Base-by-base conservation (phyloP, 345 rosid genomes). In the Salix caprea region DNA sequence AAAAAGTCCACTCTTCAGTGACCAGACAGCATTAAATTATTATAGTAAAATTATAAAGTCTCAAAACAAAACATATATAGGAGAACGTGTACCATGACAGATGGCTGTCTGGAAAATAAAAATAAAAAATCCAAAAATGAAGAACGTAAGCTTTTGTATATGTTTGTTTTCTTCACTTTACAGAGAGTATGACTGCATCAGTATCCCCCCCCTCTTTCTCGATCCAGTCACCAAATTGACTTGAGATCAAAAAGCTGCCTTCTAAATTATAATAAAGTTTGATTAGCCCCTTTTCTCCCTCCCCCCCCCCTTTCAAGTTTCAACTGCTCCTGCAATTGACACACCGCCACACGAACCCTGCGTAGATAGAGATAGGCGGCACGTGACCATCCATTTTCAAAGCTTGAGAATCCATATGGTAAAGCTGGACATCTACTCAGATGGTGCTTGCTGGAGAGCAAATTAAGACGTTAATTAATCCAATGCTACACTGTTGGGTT, bases 191-290 rank as follows among this genome's bases (percentile, higher is more conserved):
- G 32, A 34, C 14, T 42, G 15, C 14, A 79, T 58, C 64, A 73
- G 69, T 48, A 67, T 61, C 40, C 54, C 32, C 65, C 58, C 28
- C 23, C 23, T 50, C 74, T 28, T 48, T 76, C 78, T 85, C 85
- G 78, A 74, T 83, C 42, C 66, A 69, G 77, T 76, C 85, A 85
- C 73, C 67, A 83, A 71, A 64, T 87, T 85, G 84, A 85, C 87
- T 82, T 54, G 70, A 69, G 72, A 65, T 68, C 84, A 52, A 81
- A 81, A 80, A 79, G 78, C 67, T 81, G 52, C 18, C 73, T 32
- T 77, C 65, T 58, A 58, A 58, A 56, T 3, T 56, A 56, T 56
- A 56, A 60, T 28, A 80, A 79, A 81, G 76, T 65, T 30, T 65
- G 34, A 68, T 66, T 16, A 65, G 44, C 67, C 52, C 71, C 36